Base-by-base conservation (phyloP, 306 rosid species). In the Dalbergia oliveri region DNA sequence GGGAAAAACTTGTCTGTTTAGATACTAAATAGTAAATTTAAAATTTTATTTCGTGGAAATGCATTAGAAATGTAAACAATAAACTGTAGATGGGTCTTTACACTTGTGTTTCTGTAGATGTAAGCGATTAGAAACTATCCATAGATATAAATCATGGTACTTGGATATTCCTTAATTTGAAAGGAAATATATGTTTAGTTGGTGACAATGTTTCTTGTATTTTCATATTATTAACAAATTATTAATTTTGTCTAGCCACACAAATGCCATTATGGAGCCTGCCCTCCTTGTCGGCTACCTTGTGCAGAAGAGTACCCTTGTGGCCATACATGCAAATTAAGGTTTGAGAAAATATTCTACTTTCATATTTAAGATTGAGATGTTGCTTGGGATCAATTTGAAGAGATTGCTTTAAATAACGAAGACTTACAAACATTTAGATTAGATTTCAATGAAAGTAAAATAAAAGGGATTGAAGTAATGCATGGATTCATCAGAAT, bases 251-350 rank as follows among this genome's bases (percentile, higher is more conserved):
- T 66, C 62, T 87, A 94, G 97, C 97, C 95, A 18, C 99, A 94
- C 85, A 94, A 91, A 90, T 94, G 99, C 86, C 99, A 94, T 83
- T 94, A 94, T 80, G 97, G 97, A 82, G 97, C 91, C 73, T 94
- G 99, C 80, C 94, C 88, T 47, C 85, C 91, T 44, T 94, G 99
- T 85, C 91, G 92, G 60, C 83, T 86, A 75, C 81, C 89, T 70
- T 94, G 99, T 81, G 94, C 81, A 18, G 93, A 88, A 83, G 97
- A 91, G 77, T 94, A 84, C 81, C 89, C 87, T 74, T 94, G 99
- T 77, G 93, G 97, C 57, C 99, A 94, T 66, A 67, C 77, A 61
- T 94, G 99, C 94, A 87, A 93, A 51, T 88, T 91, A 85, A 91
- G 99, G 99, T 94, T 81, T 82, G 88, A 63, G 53, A 41, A 9